Evolutionary conservation across 2,329 filamentous ascomycete genomes (phyloP).

Genomic region (Fusarium sp.): DNA sequence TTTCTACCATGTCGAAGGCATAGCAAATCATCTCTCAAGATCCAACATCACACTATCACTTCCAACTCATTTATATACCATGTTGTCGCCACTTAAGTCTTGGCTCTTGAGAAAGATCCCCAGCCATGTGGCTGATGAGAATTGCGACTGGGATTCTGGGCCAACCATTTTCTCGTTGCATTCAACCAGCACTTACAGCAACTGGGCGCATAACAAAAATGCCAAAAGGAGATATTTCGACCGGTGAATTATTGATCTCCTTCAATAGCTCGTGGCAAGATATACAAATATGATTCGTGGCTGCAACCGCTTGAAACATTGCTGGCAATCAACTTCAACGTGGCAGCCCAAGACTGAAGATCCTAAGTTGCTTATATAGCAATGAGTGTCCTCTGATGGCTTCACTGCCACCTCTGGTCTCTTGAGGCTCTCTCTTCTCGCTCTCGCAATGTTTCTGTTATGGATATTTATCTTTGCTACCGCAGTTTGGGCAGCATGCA

Average conservation of each 20-base stretch:
- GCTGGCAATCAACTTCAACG: not conserved
- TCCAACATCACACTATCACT: not conserved
- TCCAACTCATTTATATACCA: not conserved
- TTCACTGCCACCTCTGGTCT: not conserved
- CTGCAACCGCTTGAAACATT: slow-evolving; percentile 16
- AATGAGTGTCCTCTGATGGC: not conserved
- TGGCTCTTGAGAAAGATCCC: not conserved
- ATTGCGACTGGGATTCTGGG: not conserved
- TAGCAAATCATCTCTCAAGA: slow-evolving; percentile 15
- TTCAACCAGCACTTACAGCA: not conserved
- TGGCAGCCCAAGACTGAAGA: not conserved
- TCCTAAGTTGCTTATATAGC: not conserved
- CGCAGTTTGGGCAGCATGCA: slow-evolving; percentile 57
- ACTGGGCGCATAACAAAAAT: slow-evolving; percentile 2
- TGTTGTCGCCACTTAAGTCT: not conserved
- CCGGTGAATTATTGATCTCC: not conserved
- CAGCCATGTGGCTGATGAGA: not conserved
- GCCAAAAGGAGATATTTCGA: not conserved
- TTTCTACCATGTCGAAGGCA: not conserved
- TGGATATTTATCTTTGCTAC: slow-evolving; percentile 28
- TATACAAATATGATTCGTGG: slow-evolving; percentile 6
- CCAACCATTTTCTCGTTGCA: slow-evolving; percentile 14
- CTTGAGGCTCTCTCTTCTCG: not conserved
- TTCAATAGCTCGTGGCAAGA: slow-evolving; percentile 5
- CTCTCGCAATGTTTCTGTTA: slow-evolving; percentile 29